Evolutionary conservation across 2,329 filamentous ascomycete genomes (phyloP).

Genomic region (Cylindrodendrum hubeiense): DNA sequence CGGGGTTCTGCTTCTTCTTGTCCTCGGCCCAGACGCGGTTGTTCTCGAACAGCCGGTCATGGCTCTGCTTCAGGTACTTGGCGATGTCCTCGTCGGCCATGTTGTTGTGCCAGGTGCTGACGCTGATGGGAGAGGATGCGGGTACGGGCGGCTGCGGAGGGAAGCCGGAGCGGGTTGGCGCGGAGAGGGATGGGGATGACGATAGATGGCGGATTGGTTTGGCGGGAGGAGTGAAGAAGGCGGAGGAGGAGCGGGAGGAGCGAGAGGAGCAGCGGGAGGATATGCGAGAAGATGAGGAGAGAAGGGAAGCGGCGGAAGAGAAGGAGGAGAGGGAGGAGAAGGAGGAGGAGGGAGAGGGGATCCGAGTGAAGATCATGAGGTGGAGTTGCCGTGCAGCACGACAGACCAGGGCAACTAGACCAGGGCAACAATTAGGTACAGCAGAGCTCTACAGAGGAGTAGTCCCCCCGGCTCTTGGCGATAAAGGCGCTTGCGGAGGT

Average conservation of each 20-base stretch:
- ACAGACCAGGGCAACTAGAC: too few relatives aligned
- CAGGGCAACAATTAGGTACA: too few relatives aligned
- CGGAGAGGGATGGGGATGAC: constrained; percentile 6
- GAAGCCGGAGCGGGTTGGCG: constrained; percentile 25
- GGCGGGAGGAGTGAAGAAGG: not conserved
- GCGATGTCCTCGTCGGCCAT: constrained; percentile 58
- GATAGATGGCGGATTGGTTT: constrained; percentile 1
- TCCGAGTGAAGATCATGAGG: constrained; percentile 41
- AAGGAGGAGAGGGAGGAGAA: constrained; percentile 24
- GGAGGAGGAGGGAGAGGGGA: constrained; percentile 31
- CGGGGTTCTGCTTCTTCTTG: constrained; percentile 69
- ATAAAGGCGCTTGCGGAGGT: not conserved
- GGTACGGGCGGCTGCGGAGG: constrained; percentile 11
- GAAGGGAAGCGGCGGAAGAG: constrained; percentile 20
- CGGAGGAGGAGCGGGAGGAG: not conserved
- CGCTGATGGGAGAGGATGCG: constrained; percentile 5
- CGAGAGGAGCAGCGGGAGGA: too few relatives aligned
- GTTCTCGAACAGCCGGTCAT: constrained; percentile 77
- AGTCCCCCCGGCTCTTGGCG: not conserved
- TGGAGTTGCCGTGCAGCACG: constrained; percentile 16
- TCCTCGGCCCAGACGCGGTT: constrained; percentile 75
- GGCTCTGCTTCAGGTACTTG: constrained; percentile 71
- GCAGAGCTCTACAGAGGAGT: too few relatives aligned
- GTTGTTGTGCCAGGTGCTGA: constrained; percentile 40
- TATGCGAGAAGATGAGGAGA: constrained; percentile 10